Base-by-base conservation (phyloP, 2,329 filamentous ascomycete species). In the Exophiala bonariae region DNA sequence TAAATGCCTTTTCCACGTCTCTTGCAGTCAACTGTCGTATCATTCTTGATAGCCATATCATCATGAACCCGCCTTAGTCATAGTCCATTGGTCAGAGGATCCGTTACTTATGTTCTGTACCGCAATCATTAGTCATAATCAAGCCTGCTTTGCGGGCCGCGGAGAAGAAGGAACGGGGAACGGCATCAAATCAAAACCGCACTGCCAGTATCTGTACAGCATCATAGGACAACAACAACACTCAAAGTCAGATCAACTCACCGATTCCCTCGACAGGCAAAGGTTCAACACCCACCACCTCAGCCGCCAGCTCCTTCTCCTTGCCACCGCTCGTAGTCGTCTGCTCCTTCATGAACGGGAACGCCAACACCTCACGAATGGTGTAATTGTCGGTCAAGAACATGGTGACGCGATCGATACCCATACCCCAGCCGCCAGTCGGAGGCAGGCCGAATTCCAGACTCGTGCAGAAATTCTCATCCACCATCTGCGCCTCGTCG, bases 301-400 rank as follows among this genome's bases (percentile, higher is more conserved):
- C 83, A 2, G 82, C 83, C 10, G 82, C 81, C 51, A 73, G 66
- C 39, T 49, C 34, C 47, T 54, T 55, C 30, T 59, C 52, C 63
- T 68, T 70, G 50, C 58, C 48, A 51, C 68, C 65, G 17, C 47
- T 46, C n/a, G 31, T 16, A 22, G 41, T 65, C 55, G 77, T 73
- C 63, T 92, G 87, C 41, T 92, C 87, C 82, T 95, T 96, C 89
- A 99, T 96, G 74, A 96, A 92, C 9, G 93, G 93, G 82, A 99
- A 99, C 7, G 92, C 84, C 54, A 97, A 74, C 3, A 97, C 92
- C 72, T 99, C 93, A 72, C 93, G 91, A 69, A 99, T 99, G 60
- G 82, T 88, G 75, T 95, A 93, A 74, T 96, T 88, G 72, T 97
- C 83, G 39, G 92, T 96, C 69, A 97, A 74, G 80, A 95, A 95